phyloP scores from a whole-genome alignment of 1,139 yeast species.

The Spencermartinsiella ligniputridi region DNA sequence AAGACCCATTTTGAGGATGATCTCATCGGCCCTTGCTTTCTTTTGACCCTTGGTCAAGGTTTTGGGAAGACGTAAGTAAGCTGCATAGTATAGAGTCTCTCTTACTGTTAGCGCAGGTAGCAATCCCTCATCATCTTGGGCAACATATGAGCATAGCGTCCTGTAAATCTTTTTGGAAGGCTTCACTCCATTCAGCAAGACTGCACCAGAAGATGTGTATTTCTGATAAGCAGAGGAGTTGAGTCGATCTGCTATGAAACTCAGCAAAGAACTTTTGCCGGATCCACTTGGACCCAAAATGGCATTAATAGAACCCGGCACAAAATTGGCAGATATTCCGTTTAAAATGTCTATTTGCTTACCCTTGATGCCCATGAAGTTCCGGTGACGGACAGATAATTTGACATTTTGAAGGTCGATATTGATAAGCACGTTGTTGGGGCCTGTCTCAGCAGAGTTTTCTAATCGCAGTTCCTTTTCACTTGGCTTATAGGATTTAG shows the following conservation, averaged over 20 bases:
- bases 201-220: constrained; percentile 39
- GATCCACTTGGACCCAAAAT: constrained; percentile 90
- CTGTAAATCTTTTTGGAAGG: constrained; percentile 45
- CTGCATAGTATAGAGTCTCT: constrained; percentile 72
- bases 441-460: neutral
- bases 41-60: constrained; percentile 27
- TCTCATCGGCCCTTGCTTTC: constrained; percentile 44
- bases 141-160: constrained; percentile 64
- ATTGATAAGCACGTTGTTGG: constrained; percentile 8
- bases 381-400: constrained; percentile 18
- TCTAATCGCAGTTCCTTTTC: constrained; percentile 7
- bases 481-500: constrained; percentile 27
- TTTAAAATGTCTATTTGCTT: constrained; percentile 38
- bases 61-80: constrained; percentile 52
- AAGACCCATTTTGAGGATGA: constrained; percentile 65
- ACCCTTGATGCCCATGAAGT: constrained; percentile 6
- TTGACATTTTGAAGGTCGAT: constrained; percentile 21
- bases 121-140: constrained; percentile 74
- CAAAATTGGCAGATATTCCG: constrained; percentile 53
- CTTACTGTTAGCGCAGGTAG: constrained; percentile 67
- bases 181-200: constrained; percentile 40
- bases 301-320: constrained; percentile 65
- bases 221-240: constrained; percentile 42
- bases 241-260: constrained; percentile 60
- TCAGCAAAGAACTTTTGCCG: constrained; percentile 74